A percentile compares a stretch with the other conserved stretches of the same genome.
Conservation (phyloP, 257 asterid genomes). For the Nicotiana tabacum region DNA sequence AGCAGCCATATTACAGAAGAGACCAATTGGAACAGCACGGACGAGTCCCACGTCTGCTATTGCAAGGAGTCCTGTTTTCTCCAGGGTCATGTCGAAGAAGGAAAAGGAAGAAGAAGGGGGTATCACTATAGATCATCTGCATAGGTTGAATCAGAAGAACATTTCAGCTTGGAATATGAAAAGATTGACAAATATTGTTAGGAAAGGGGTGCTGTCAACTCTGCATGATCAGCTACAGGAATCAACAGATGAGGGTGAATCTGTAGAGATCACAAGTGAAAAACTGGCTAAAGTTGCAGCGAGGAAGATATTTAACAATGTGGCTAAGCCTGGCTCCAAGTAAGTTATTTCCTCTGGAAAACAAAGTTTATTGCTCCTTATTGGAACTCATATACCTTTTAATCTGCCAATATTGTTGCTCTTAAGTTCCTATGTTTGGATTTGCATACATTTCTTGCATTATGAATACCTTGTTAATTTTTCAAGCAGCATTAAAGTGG, state of each 20-base stretch:
- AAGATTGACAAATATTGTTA: constrained; percentile 59
- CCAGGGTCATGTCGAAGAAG: constrained; percentile 39
- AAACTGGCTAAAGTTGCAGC: constrained; percentile 72
- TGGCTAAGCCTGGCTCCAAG: constrained; percentile 65
- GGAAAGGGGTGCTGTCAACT: constrained; percentile 61
- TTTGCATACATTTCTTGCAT: too few relatives aligned
- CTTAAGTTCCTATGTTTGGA: too few relatives aligned
- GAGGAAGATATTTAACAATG: constrained; percentile 69
- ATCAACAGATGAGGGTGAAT: constrained; percentile 48
- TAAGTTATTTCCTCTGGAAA: constrained; percentile 16
- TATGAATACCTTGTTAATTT: too few relatives aligned
- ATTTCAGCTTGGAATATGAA: constrained; percentile 93
- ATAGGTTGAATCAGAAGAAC: constrained; percentile 68
- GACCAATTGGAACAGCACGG: constrained; percentile 42
- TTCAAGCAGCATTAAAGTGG: too few relatives aligned
- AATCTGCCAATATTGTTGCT: not conserved
- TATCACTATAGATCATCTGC: constrained; percentile 61
- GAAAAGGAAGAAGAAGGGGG: constrained; percentile 39
- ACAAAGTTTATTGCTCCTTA: not conserved
- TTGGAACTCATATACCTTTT: not conserved
- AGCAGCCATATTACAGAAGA: constrained; percentile 44
- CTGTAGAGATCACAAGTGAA: constrained; percentile 61
- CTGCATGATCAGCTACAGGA: constrained; percentile 61
- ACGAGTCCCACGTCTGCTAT: constrained; percentile 37
- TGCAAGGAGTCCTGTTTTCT: constrained; percentile 40